A percentile compares a stretch with the other conserved stretches of the same genome.
phyloP scores from a whole-genome alignment of 2,329 filamentous ascomycete genomes.

The Thelonectria olida region DNA sequence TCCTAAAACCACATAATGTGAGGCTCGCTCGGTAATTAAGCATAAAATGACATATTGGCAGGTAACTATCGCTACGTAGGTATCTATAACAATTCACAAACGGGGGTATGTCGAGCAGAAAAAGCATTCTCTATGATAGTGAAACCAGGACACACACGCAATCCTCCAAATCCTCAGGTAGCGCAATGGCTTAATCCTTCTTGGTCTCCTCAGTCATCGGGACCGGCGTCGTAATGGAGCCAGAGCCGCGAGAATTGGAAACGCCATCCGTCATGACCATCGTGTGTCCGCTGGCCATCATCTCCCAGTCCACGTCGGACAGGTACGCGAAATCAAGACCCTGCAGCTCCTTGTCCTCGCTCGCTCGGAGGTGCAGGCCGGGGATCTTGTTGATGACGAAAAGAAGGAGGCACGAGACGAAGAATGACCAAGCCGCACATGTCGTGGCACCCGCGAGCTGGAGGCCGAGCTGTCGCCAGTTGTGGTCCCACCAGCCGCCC shows the following conservation, averaged over 20 bases:
- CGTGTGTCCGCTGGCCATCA: conserved; percentile 25
- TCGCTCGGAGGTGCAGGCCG: conserved; percentile 62
- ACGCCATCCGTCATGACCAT: conserved; percentile 31
- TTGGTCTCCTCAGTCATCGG: conserved; percentile 21
- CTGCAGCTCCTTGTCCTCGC: conserved; percentile 62
- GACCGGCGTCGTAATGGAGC: conserved; percentile 10
- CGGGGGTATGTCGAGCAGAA: neutral
- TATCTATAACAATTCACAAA: neutral
- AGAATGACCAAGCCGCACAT: conserved; percentile 64
- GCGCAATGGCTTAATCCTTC: conserved; percentile 6
- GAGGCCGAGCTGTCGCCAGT: conserved; percentile 64
- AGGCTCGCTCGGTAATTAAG: neutral
- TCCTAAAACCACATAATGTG: neutral
- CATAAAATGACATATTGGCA: neutral
- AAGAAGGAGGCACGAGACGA: conserved; percentile 60
- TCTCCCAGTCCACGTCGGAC: conserved; percentile 39
- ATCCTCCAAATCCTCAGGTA: neutral
- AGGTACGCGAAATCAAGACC: conserved; percentile 57
- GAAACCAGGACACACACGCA: neutral
- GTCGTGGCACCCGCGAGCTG: conserved; percentile 67
- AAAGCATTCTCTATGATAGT: neutral
- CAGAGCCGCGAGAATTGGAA: neutral
- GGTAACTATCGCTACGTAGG: neutral
- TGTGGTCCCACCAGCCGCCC: conserved; percentile 60
- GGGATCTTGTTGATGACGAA: conserved; percentile 67